Percentiles rank a stretch among this genome's conserved stretches.
Evolutionary conservation across 2,329 filamentous ascomycete genomes (phyloP).

Genomic region (Geoglossum cookeanum): DNA sequence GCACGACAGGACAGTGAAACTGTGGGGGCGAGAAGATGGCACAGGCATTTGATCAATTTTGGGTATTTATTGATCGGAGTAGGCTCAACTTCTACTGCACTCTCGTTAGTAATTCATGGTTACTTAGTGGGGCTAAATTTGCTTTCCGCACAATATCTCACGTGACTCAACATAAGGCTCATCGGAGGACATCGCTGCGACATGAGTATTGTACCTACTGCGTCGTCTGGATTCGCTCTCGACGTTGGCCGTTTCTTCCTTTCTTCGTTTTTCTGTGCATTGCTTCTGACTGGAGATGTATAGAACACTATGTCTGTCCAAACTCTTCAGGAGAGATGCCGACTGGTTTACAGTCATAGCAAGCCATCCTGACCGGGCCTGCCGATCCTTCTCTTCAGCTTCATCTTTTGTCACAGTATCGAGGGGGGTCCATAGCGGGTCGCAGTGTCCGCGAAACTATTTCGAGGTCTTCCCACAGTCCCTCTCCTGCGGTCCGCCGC

Average conservation of each 20-base stretch:
- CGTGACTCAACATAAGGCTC: neutral
- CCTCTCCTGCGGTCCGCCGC: constrained; percentile 60
- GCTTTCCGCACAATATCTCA: too few species aligned
- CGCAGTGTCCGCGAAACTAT: constrained; percentile 31
- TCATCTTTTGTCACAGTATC: too few species aligned
- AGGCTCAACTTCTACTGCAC: neutral
- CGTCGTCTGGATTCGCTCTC: neutral
- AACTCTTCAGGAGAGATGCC: neutral
- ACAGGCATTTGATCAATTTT: constrained; percentile 20
- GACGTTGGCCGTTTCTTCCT: neutral
- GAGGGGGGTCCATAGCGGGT: neutral
- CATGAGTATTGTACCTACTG: too few species aligned
- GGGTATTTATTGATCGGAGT: neutral
- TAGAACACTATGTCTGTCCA: neutral
- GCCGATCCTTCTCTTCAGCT: neutral
- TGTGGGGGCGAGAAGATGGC: constrained; percentile 78
- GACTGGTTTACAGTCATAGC: neutral
- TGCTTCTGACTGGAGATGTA: neutral
- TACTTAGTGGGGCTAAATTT: too few species aligned
- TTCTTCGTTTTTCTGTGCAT: neutral
- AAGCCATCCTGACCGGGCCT: neutral
- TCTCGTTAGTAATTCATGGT: too few species aligned
- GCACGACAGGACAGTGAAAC: constrained; percentile 84
- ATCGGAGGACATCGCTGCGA: too few species aligned
- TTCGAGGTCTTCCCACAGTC: constrained; percentile 80